Base-by-base conservation (phyloP, 805 yeast genomes). In the Saccharomyces jurei region DNA sequence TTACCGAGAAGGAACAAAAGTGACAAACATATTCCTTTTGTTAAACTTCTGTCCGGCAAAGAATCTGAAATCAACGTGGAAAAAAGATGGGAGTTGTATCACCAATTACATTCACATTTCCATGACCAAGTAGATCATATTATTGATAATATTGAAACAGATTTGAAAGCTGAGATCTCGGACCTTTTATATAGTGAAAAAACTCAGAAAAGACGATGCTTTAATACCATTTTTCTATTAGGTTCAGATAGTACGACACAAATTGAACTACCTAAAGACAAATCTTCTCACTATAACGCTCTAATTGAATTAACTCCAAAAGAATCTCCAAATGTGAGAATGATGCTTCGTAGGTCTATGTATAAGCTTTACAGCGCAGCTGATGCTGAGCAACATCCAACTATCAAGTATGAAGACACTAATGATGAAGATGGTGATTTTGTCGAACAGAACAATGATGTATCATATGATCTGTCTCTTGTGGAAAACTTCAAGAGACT, bases 191-290 rank as follows among this genome's bases (percentile, higher is more conserved):
- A 64, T 31, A 44, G 29, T 17, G 46, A 46, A 22, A 50, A 44
- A 9, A 48, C 52, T 25, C 58, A 58, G 8, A 54, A 54, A 13
- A 17, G 17, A 3, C 41, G 29, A 13, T 58, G 59, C 46, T 64
- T 77, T 48, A 71, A 66, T 27, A 68, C 77, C 5, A 71, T 73
- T 10, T 63, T 77, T 50, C 58, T 77, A 51, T 61, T 77, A 46
- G 81, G 80, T 2, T 69, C 79, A 3, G 77, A 76, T 56, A 68
- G 74, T 25, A 66, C 78, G 1, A 74, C 76, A 29, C 75, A 71
- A 52, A 65, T 74, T 26, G 70, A 74, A 30, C 54, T 71, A 36
- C 64, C 73, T 9, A 60, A 64, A 9, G 52, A 51, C n/a, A 59
- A 59, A 31, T 6, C 58, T 13, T 50, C 56, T 2, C 52, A 31